These are phyloP conservation scores for Omphalotus guepiniiformis DNA, from an alignment of 768 basidiomycete species.

Conservation along the genomic window DNA sequence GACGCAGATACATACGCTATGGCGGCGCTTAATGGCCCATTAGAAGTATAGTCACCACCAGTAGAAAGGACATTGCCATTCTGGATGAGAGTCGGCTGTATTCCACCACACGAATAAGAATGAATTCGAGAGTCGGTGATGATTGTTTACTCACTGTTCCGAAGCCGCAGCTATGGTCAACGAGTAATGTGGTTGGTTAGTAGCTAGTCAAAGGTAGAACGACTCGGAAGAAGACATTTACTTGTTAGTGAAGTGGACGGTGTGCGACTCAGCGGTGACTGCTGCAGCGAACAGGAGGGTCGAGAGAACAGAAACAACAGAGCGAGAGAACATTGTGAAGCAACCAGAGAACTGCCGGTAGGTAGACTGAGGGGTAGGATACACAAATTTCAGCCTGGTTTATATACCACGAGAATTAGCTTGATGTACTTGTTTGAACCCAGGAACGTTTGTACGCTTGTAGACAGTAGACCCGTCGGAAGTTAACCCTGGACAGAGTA, in stretches of 20 bases:
- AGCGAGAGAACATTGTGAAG: too few relatives aligned
- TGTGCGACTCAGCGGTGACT: conserved; percentile 3
- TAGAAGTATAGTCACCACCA: conserved; percentile 21
- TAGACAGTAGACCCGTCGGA: too few relatives aligned
- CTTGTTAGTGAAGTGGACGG: background rate
- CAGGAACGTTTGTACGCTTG: too few relatives aligned
- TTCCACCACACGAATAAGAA: background rate
- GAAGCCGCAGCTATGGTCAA: background rate
- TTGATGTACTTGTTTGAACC: too few relatives aligned
- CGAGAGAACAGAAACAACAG: background rate
- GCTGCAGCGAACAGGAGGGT: background rate
- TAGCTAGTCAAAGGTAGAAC: too few relatives aligned
- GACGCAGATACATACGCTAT: conserved; percentile 26
- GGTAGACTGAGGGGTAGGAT: too few relatives aligned
- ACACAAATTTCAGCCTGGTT: too few relatives aligned
- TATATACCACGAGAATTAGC: too few relatives aligned
- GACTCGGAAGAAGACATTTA: background rate
- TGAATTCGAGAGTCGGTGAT: background rate
- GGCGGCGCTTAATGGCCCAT: conserved; percentile 25
- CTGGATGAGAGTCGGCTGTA: conserved; percentile 12
- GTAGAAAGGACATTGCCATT: conserved; percentile 22
- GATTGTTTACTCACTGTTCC: background rate
- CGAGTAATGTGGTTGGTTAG: background rate
- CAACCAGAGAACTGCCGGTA: too few relatives aligned
- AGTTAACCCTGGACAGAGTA: too few relatives aligned